A percentile compares a stretch with the other conserved stretches of the same genome.
phyloP scores from a whole-genome alignment of 495 filamentous ascomycete genomes.

The Margaritispora aquatica region DNA sequence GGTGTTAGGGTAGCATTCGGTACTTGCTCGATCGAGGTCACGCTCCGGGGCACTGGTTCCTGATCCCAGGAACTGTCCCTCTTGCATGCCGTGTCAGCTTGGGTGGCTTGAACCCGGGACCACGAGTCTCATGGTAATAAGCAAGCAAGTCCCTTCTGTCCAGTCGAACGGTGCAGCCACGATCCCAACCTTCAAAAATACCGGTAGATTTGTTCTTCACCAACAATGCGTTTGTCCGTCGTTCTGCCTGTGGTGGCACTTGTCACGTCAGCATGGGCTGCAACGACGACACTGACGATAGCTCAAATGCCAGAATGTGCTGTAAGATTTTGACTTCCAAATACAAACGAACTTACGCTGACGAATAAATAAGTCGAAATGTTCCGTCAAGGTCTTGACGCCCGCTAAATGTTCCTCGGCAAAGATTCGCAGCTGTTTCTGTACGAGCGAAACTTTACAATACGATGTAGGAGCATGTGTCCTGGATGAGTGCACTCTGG shows the following conservation, averaged over 20 bases:
- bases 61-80: background rate
- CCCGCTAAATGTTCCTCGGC: conserved; percentile 5
- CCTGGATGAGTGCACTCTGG: conserved; percentile 3
- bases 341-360: background rate
- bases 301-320: background rate
- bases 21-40: background rate
- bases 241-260: background rate
- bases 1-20: background rate
- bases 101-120: background rate
- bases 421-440: conserved; percentile 13
- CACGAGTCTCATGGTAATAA: background rate
- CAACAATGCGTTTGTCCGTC: background rate
- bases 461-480: conserved; percentile 13
- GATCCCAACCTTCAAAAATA: background rate
- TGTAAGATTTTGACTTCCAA: background rate
- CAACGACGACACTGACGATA: background rate
- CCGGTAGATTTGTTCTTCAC: background rate
- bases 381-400: background rate
- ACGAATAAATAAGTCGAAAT: background rate
- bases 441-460: conserved; percentile 10
- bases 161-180: background rate
- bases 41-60: background rate
- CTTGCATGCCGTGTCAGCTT: background rate
- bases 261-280: background rate
- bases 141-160: background rate